Base-by-base conservation (phyloP, 805 yeast genomes). In the Pichia gijzeniarum region DNA sequence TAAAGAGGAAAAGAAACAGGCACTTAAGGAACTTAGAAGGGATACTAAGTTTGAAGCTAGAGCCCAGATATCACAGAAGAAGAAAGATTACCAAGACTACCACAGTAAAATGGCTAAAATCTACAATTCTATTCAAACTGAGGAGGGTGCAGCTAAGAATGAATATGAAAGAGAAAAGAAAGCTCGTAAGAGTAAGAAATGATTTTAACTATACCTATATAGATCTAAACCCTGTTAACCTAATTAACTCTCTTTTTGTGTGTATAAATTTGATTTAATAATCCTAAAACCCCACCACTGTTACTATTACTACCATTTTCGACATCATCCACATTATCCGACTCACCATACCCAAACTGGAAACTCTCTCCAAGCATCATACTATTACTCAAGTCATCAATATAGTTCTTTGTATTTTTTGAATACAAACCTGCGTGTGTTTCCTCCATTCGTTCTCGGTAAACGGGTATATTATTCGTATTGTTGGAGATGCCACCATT, bases 121-220 rank as follows among this genome's bases (percentile, higher is more conserved):
- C 61, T 80, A 84, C 61, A 85, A 90, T 56, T 78, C 90, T 45
- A 87, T 93, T 58, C 85, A 85, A 51, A 89, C 96, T 4, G 89
- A 84, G 56, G 97, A 91, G 71, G 98, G 98, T 59, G 86, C 93
- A 5, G 97, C 88, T 61, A 85, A 87, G 73, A 90, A 93, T 63
- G 82, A 81, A 55, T 91, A 91, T 64, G 96, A 89, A 61, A 76
- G 89, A 49, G 97, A 90, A 60, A 85, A 79, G 72, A 79, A 74
- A 61, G 69, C 70, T 49, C 76, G 89, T 60, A 48, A 48, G 37
- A 50, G 46, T 13, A 68, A 72, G 35, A 71, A 72, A 54, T 48
- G 10, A 25, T 25, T 25, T 25, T 7, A 7, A 25, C 28, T 25
- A n/a, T n/a, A n/a, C n/a, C n/a, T 35, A 35, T 35, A 27, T 16